Percentiles rank a stretch among this genome's conserved stretches.
Evolutionary conservation across 768 basidiomycete genomes (phyloP).

Genomic region (Kwoniella sp.): DNA sequence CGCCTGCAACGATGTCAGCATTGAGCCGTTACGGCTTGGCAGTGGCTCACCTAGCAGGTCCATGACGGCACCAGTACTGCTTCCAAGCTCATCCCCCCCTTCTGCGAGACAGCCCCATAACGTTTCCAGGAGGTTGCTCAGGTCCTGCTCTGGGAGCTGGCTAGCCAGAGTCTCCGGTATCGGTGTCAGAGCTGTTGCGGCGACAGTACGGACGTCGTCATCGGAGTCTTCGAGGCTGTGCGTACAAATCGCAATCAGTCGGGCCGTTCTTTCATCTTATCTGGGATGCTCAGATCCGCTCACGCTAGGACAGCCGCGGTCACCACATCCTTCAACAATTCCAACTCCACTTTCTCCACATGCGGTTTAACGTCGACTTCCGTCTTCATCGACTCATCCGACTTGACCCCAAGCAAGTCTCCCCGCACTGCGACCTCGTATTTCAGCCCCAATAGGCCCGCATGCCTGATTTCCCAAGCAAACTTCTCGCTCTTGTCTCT

Average conservation of each 20-base stretch:
- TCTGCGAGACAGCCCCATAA: slow-evolving; percentile 87
- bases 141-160: slow-evolving; percentile 67
- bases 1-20: slow-evolving; percentile 61
- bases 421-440: slow-evolving; percentile 94
- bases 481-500: slow-evolving; percentile 58
- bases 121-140: slow-evolving; percentile 75
- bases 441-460: slow-evolving; percentile 94
- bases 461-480: slow-evolving; percentile 96
- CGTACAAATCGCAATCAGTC: neutral
- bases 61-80: slow-evolving; percentile 96
- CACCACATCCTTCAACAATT: slow-evolving; percentile 76
- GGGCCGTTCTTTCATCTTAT: neutral
- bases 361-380: slow-evolving; percentile 40
- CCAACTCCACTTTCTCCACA: slow-evolving; percentile 9
- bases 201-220: slow-evolving; percentile 94
- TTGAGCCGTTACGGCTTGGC: neutral
- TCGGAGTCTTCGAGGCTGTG: slow-evolving; percentile 81
- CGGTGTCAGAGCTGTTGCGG: slow-evolving; percentile 86
- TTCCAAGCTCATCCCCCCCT: slow-evolving; percentile 95
- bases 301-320: slow-evolving; percentile 90
- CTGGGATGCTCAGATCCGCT: slow-evolving; percentile 41
- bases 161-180: slow-evolving; percentile 80
- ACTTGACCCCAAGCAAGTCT: slow-evolving; percentile 65
- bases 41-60: slow-evolving; percentile 75
- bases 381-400: slow-evolving; percentile 41